Evolutionary conservation across 2,329 filamentous ascomycete genomes (phyloP), one percentile per base, ranked within the genome.

Genomic region (Diaporthe eres): DNA sequence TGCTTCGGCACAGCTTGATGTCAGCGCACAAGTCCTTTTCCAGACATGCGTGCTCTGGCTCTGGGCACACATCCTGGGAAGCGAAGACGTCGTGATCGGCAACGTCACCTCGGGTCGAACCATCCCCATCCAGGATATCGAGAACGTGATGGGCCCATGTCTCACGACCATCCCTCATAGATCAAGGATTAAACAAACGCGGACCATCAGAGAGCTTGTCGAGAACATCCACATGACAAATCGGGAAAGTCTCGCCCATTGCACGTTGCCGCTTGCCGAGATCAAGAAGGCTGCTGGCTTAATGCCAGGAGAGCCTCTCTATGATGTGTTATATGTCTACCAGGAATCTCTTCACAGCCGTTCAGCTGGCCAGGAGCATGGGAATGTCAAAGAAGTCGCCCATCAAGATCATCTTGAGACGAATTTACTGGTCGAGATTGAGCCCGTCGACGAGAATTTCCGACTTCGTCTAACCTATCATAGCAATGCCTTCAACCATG

Each of bases 41-140:
- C 95, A 98, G 81, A 90, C 93, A 10, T 92, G 93, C 0, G 85
- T 95, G 73, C 86, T 89, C 1, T 90, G 93, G 81, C 82, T 97
- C 0, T 90, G 96, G 82, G 87, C 89, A 22, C 87, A 88, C 0
- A 91, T 97, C 75, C 82, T 90, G 3, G 94, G 93, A 3, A 86
- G 85, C 0, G 82, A 87, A 0, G 94, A 98, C 81, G 85, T 96
- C 1, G 86, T 92, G 0, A 90, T 98, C 53, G 96, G 96, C 0
- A 93, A 92, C 1, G 94, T 98, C 5, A 94, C 94, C 17, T 98
- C 95, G 13, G 95, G 95, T 2, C 89, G 96, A 73, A 95, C 93
- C 1, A 83, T 95, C n/a, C 90, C 94, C 0, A 82, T 98, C 3
- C 81, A 87, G 5, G 90, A 88, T 0, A 91, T 98, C 47, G 95